Conservation (phyloP, 129 eudicot species). For the Pittosporum tobira region DNA sequence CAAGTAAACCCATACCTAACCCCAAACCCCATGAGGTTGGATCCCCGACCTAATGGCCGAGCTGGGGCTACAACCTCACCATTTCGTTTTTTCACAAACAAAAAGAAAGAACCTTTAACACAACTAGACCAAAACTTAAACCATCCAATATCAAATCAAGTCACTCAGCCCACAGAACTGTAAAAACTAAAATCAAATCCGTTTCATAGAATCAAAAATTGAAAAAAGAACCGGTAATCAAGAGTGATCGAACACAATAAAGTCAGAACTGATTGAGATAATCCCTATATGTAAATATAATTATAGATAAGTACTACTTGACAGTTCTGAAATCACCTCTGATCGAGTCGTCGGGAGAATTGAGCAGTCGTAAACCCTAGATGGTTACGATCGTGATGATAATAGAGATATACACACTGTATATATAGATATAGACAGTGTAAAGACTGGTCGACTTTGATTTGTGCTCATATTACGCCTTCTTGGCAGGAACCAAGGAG, state of each 20-base stretch:
- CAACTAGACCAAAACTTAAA: not conserved
- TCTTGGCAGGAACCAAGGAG: too few species aligned
- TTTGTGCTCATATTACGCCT: too few species aligned
- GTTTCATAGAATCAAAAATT: too few species aligned
- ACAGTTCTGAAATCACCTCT: not conserved
- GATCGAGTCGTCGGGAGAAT: not conserved
- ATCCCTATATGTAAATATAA: not conserved
- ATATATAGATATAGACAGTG: too few species aligned
- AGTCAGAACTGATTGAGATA: not conserved
- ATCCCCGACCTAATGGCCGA: too few species aligned
- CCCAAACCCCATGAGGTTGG: too few species aligned
- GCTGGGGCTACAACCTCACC: too few species aligned
- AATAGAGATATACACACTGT: too few species aligned
- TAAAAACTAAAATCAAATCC: not conserved
- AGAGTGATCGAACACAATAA: not conserved
- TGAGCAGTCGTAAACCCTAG: not conserved
- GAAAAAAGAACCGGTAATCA: not conserved
- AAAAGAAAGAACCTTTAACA: too few species aligned
- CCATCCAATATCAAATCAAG: not conserved
- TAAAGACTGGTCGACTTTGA: too few species aligned
- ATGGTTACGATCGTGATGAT: not conserved
- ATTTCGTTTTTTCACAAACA: too few species aligned
- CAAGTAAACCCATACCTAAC: too few species aligned
- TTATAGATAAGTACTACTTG: not conserved
- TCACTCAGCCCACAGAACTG: not conserved